These are phyloP conservation scores for Eucalyptus pauciflora DNA, from an alignment of 345 rosid species.

Conservation along the genomic window DNA sequence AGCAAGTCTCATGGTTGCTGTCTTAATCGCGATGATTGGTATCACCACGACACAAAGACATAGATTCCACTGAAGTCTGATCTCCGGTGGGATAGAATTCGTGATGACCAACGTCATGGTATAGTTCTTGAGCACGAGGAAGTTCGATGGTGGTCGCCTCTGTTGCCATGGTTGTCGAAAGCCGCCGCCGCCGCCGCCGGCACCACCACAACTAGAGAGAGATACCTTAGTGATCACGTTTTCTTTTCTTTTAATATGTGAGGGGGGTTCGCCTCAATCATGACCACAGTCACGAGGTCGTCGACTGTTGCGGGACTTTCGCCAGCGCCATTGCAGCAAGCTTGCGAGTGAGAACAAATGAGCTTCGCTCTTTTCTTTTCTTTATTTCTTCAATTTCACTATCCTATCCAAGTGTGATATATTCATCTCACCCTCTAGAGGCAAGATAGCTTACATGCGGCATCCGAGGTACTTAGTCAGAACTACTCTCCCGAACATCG, in stretches of 20 bases:
- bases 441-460: background rate
- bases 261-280: background rate
- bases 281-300: background rate
- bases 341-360: background rate
- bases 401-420: background rate
- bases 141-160: background rate
- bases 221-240: background rate
- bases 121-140: background rate
- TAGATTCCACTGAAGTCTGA: background rate
- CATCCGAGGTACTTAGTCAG: background rate
- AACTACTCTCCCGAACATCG: background rate
- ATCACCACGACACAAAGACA: background rate
- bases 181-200: background rate
- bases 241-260: background rate
- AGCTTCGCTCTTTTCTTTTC: background rate
- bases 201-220: background rate
- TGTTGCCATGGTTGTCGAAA: background rate
- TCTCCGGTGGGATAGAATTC: background rate
- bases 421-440: background rate
- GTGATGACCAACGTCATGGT: background rate
- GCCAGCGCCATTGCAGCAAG: background rate
- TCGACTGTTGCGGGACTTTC: background rate
- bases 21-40: background rate
- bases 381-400: background rate
- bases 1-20: background rate